phyloP scores from a whole-genome alignment of 2,329 filamentous ascomycete species.

The Zymoseptoria passerinii region DNA sequence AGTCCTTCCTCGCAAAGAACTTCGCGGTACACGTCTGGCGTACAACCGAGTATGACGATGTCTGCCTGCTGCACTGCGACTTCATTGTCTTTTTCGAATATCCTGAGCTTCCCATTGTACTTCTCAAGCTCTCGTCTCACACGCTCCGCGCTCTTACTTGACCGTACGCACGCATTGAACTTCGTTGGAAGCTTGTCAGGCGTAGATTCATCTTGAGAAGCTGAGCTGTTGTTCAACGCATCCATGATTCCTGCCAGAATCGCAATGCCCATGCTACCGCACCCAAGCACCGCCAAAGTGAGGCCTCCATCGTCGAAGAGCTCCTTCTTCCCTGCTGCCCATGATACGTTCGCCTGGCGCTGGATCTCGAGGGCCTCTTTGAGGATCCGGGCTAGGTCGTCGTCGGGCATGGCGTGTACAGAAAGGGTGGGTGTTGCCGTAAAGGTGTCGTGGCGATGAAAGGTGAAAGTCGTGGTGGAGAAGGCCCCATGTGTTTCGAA shows the following conservation, averaged over 20 bases:
- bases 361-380: slow-evolving; percentile 24
- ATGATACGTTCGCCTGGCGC: slow-evolving; percentile 18
- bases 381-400: slow-evolving; percentile 16
- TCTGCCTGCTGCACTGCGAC: not conserved
- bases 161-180: slow-evolving; percentile 75
- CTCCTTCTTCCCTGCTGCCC: slow-evolving; percentile 15
- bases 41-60: slow-evolving; percentile 6
- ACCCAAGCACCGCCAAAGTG: slow-evolving; percentile 73
- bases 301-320: slow-evolving; percentile 35
- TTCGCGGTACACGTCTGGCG: slow-evolving; percentile 5
- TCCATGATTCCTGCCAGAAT: slow-evolving; percentile 73
- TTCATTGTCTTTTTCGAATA: slow-evolving; percentile 49
- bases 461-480: not conserved
- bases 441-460: not conserved
- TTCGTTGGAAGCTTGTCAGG: slow-evolving; percentile 57
- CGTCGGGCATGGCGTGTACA: not conserved
- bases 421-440: not conserved
- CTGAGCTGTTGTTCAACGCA: slow-evolving; percentile 48
- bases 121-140: slow-evolving; percentile 58
- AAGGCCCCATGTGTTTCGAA: too few species aligned
- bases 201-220: slow-evolving; percentile 24
- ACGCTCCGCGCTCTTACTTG: slow-evolving; percentile 58
- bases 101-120: slow-evolving; percentile 54
- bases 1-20: slow-evolving; percentile 5
- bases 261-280: slow-evolving; percentile 81